Evolutionary conservation across 306 rosid genomes (phyloP).

Genomic region (Carpinus fangiana): DNA sequence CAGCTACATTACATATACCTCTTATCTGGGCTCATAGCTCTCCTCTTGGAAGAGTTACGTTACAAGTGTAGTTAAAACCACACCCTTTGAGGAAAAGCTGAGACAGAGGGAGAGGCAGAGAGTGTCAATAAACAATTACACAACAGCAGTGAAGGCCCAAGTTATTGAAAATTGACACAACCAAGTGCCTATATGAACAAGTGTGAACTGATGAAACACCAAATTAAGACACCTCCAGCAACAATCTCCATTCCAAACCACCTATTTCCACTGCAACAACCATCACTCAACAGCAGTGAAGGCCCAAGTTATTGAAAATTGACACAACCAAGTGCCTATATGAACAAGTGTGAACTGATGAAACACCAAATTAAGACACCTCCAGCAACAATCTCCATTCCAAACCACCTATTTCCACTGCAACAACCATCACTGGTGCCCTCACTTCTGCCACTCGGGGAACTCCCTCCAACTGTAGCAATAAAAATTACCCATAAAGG

Average conservation of each 20-base stretch:
- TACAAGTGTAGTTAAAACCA: no score
- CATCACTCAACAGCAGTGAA: no score
- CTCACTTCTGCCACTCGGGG: constrained; percentile 6
- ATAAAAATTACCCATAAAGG: neutral
- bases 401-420: constrained; percentile 24
- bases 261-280: constrained; percentile 11
- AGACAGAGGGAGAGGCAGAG: no score
- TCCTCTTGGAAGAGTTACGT: no score
- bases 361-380: constrained; percentile 38
- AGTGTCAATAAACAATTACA: neutral
- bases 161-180: neutral
- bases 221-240: constrained; percentile 31
- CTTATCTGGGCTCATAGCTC: no score
- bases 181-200: constrained; percentile 23
- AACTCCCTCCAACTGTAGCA: constrained; percentile 26
- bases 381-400: constrained; percentile 2
- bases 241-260: constrained; percentile 19
- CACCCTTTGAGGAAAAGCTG: no score
- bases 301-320: no score
- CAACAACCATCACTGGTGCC: constrained; percentile 37
- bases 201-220: constrained; percentile 23
- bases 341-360: constrained; percentile 17
- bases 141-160: neutral
- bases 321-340: constrained; percentile 16
- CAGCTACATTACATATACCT: no score